Base-by-base conservation (phyloP, 139 green algal genomes). In the Chlorella sp. region DNA sequence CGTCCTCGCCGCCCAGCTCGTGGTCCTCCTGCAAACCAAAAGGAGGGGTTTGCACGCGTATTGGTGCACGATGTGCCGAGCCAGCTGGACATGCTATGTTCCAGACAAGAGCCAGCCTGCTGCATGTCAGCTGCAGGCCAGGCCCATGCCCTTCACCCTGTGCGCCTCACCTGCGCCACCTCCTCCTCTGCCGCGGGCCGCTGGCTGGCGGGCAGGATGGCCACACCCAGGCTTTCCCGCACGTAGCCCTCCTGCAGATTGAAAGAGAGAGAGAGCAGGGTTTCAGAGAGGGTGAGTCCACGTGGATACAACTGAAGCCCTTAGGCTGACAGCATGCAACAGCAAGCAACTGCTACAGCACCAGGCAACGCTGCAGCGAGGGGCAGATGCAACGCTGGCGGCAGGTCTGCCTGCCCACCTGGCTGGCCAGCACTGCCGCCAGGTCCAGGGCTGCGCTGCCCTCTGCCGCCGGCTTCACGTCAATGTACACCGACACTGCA, bases 21-120 rank as follows among this genome's bases (percentile, higher is more conserved):
- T 85, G 80, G 23, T 69, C 68, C 69, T 96, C 93, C 85, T 74
- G 25, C 88, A 90, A 13, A 97, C n/a, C n/a, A n/a, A n/a, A n/a
- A n/a, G n/a, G n/a, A n/a, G n/a, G n/a, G n/a, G n/a, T n/a, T n/a
- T n/a, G n/a, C n/a, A n/a, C n/a, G n/a, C n/a, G n/a, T n/a, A n/a
- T n/a, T n/a, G n/a, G n/a, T n/a, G n/a, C n/a, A n/a, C n/a, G n/a
- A n/a, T n/a, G n/a, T n/a, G n/a, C n/a, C n/a, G n/a, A n/a, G n/a
- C n/a, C n/a, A n/a, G n/a, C n/a, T n/a, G n/a, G n/a, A n/a, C n/a
- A n/a, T n/a, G n/a, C n/a, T n/a, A n/a, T n/a, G n/a, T n/a, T n/a
- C n/a, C n/a, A n/a, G n/a, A n/a, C n/a, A n/a, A n/a, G n/a, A n/a
- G n/a, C n/a, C n/a, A 86, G 63, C 95, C 32, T 20, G 65, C 20